A percentile compares a stretch with the other conserved stretches of the same genome.
Conservation (phyloP, 108 stramenopile species). For the Aurantiochytrium sp. region DNA sequence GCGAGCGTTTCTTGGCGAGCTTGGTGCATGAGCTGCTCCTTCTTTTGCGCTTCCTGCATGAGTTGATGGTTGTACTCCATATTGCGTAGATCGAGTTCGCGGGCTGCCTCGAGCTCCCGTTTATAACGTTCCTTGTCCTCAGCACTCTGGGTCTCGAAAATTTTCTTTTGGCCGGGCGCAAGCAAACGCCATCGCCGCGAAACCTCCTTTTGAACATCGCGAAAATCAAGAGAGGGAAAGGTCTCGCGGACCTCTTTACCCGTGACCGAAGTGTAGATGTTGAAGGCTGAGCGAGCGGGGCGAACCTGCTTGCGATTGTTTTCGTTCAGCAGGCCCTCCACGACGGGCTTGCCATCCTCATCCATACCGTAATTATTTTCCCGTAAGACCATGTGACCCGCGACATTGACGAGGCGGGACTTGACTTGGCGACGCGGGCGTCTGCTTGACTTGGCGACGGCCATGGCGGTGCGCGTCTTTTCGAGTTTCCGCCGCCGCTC, state of each 20-base stretch:
- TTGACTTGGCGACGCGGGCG: neutral
- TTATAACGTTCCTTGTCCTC: neutral
- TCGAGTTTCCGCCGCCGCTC: neutral
- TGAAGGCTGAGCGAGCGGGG: neutral
- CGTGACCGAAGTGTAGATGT: neutral
- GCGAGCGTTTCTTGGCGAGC: neutral
- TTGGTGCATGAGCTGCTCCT: neutral
- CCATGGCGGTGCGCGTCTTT: no score
- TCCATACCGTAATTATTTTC: neutral
- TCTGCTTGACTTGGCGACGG: no score
- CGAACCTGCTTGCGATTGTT: neutral
- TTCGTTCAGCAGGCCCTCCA: neutral
- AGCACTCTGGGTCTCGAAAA: neutral
- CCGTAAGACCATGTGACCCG: neutral
- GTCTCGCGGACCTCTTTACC: neutral
- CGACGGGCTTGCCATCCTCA: neutral
- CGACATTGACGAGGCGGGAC: neutral
- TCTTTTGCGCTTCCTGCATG: neutral
- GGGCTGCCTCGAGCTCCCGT: neutral
- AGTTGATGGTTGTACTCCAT: neutral
- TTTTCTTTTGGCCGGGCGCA: neutral
- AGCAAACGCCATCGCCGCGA: neutral
- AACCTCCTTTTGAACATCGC: neutral
- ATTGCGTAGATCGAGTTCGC: neutral
- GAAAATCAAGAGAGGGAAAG: neutral